Evolutionary conservation across 768 basidiomycete species (phyloP).

Genomic region (Tricholoma bakamatsutake): DNA sequence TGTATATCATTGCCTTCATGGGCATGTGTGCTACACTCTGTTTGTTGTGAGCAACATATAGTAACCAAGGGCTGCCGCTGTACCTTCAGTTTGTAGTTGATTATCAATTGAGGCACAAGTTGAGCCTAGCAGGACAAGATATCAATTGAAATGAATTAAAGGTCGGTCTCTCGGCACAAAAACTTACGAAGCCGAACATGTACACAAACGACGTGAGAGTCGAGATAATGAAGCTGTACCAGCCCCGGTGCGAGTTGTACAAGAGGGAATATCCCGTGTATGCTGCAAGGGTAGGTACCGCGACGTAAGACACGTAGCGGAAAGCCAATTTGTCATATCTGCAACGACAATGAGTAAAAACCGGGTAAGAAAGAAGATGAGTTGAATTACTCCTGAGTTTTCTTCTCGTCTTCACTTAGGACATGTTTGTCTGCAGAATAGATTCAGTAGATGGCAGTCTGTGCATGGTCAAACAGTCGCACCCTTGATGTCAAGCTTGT

Average conservation of each 20-base stretch:
- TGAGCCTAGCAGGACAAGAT: slow-evolving; percentile 51
- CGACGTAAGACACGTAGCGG: slow-evolving; percentile 88
- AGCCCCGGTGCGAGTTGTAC: slow-evolving; percentile 82
- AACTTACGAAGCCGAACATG: slow-evolving; percentile 96
- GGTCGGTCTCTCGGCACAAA: not conserved
- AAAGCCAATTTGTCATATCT: slow-evolving; percentile 92
- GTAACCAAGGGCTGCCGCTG: slow-evolving; percentile 15
- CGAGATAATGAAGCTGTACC: slow-evolving; percentile 95
- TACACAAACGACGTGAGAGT: slow-evolving; percentile 92
- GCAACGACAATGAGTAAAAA: slow-evolving; percentile 7
- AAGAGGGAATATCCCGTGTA: slow-evolving; percentile 80
- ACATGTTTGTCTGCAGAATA: slow-evolving; percentile 79
- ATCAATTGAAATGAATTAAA: not conserved
- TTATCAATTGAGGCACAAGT: slow-evolving; percentile 82
- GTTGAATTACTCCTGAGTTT: slow-evolving; percentile 84
- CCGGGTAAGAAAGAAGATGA: not conserved
- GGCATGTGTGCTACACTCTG: slow-evolving; percentile 97
- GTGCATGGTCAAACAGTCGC: slow-evolving; percentile 16
- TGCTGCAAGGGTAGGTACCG: slow-evolving; percentile 71
- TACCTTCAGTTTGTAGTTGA: slow-evolving; percentile 97
- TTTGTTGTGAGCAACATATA: slow-evolving; percentile 1
- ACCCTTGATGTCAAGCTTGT: slow-evolving; percentile 80
- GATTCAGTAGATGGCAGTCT: slow-evolving; percentile 6
- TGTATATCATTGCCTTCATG: slow-evolving; percentile 98
- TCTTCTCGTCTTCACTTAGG: slow-evolving; percentile 94